Conservation (phyloP, 176 grass and related monocot genomes). For the Hsuehochloa calcarea region DNA sequence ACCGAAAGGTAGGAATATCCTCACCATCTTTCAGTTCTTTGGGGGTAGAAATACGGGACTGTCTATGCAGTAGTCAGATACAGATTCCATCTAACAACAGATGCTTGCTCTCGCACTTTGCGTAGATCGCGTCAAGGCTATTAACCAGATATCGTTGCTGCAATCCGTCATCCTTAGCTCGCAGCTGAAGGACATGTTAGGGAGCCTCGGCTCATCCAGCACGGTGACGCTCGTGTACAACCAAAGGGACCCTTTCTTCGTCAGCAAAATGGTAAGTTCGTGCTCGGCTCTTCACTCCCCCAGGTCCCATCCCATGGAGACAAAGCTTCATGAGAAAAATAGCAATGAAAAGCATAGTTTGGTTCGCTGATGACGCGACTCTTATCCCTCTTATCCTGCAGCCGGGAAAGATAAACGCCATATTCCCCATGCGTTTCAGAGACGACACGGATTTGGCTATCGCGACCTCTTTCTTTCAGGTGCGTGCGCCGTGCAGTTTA, state of each 20-base stretch:
- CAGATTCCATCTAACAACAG: background rate
- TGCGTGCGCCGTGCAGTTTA: background rate
- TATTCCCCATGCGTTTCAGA: slow-evolving; percentile 86
- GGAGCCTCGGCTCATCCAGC: slow-evolving; percentile 44
- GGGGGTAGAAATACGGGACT: background rate
- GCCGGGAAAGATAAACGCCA: slow-evolving; percentile 53
- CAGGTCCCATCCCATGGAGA: background rate
- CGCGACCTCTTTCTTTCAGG: slow-evolving; percentile 89
- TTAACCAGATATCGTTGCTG: slow-evolving; percentile 58
- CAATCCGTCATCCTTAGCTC: slow-evolving; percentile 66
- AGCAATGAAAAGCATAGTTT: background rate
- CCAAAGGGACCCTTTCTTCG: slow-evolving; percentile 85
- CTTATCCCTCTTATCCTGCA: slow-evolving; percentile 21
- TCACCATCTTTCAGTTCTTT: background rate
- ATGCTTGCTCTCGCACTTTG: background rate
- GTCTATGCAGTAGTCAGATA: background rate
- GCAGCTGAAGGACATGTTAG: slow-evolving; percentile 66
- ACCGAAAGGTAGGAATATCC: slow-evolving; percentile 42
- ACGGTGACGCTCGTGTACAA: slow-evolving; percentile 66
- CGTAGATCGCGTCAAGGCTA: slow-evolving; percentile 55
- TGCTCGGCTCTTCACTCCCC: background rate
- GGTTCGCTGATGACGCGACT: background rate
- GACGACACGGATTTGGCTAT: slow-evolving; percentile 80
- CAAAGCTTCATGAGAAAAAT: background rate
- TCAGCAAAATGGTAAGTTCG: slow-evolving; percentile 62